phyloP scores from a whole-genome alignment of 305 asterid genomes.

The Fraxinus sp. region DNA sequence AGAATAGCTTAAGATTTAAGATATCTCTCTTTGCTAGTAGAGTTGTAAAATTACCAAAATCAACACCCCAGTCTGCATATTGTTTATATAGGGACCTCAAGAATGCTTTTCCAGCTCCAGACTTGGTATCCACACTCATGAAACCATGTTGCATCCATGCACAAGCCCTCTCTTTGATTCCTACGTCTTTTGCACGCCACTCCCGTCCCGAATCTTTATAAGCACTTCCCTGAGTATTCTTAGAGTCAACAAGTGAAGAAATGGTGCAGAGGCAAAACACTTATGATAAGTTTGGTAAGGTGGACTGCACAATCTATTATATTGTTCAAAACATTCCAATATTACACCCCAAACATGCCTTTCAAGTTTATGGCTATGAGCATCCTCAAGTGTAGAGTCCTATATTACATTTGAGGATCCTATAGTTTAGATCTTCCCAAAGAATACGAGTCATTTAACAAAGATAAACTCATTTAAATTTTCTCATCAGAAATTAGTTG shows the following conservation, averaged over 20 bases:
- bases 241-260: background rate
- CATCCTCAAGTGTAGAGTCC: background rate
- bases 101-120: constrained; percentile 89
- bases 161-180: constrained; percentile 70
- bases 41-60: constrained; percentile 56
- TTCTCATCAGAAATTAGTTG: background rate
- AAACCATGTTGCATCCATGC: constrained; percentile 87
- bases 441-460: background rate
- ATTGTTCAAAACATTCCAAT: background rate
- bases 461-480: constrained; percentile 3
- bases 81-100: constrained; percentile 86
- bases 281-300: background rate
- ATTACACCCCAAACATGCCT: background rate
- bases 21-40: background rate
- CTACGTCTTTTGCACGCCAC: constrained; percentile 77
- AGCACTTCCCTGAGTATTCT: constrained; percentile 57
- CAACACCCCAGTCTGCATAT: constrained; percentile 90
- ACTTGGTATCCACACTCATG: constrained; percentile 76
- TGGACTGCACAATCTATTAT: background rate
- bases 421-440: background rate
- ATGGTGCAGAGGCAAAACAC: background rate
- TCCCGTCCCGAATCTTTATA: constrained; percentile 62
- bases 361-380: background rate
- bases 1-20: background rate
- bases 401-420: background rate